Percentiles rank a stretch among this genome's conserved stretches.
phyloP scores from a whole-genome alignment of 2,329 filamentous ascomycete genomes.

The Amesomyces nigricolor region DNA sequence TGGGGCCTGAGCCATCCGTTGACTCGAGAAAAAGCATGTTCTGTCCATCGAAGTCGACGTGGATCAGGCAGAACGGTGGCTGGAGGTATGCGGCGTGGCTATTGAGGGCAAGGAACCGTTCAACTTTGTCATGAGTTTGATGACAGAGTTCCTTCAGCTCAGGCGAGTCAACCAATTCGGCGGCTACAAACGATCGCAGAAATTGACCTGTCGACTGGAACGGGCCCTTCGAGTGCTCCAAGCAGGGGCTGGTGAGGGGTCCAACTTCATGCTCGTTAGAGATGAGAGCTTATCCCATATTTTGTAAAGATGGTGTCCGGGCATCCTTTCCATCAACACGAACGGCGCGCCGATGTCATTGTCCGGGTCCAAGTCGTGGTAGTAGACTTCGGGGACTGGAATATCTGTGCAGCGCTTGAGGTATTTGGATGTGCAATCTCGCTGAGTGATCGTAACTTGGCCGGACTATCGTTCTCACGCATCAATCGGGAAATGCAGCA shows the following conservation, averaged over 20 bases:
- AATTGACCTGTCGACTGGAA: not conserved
- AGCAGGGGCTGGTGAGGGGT: not conserved
- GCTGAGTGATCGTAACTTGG: not conserved
- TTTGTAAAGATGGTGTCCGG: not conserved
- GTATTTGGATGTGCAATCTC: constrained; percentile 3
- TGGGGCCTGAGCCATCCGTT: not conserved
- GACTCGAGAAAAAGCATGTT: constrained; percentile 8
- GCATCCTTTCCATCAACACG: constrained; percentile 7
- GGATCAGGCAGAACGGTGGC: constrained; percentile 4
- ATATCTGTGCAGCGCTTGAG: not conserved
- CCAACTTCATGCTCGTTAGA: constrained; percentile 1
- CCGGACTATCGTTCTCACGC: not conserved
- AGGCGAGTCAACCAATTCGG: not conserved
- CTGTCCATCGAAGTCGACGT: constrained; percentile 6
- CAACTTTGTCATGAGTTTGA: not conserved
- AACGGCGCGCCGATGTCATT: constrained; percentile 4
- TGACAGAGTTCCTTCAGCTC: not conserved
- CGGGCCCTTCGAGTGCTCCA: not conserved
- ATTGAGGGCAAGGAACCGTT: not conserved
- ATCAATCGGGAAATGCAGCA: constrained; percentile 6
- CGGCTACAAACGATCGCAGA: not conserved
- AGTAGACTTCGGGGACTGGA: constrained; percentile 10
- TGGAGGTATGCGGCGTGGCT: not conserved
- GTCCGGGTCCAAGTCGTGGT: not conserved
- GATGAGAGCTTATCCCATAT: constrained; percentile 3